Base-by-base conservation (phyloP, 352 stramenopile genomes). In the Globisporangium emineosum region DNA sequence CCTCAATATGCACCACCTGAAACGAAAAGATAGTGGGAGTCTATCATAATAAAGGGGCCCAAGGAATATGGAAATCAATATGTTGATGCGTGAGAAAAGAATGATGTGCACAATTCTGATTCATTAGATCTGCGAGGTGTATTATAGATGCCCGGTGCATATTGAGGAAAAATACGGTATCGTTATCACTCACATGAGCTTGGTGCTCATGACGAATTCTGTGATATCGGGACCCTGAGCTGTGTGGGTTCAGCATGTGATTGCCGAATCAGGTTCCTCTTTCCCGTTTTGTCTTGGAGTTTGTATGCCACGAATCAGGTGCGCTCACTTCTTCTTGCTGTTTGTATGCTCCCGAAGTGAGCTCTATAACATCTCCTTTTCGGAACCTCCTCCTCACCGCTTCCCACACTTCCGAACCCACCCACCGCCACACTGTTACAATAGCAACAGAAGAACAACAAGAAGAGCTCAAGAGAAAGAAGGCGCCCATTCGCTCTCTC, bases 281-380 rank as follows among this genome's bases (percentile, higher is more conserved):
- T 56, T 56, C 27, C 15, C n/a, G 25, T 56, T 56, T 56, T 25
- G 8, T 56, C 27, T 29, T 33, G 25, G 47, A 40, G 3, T 30
- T 19, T 56, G 32, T 32, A 54, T 21, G 43, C 25, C 27, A 23
- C 27, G 13, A 57, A 43, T 57, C 51, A 57, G 19, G 51, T 57
- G 17, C 29, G 25, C 4, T 25, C 51, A 32, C 51, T n/a, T 43
- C 10, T 3, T 42, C 19, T 42, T 57, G 51, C 17, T 17, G n/a
- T 27, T 25, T 29, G 51, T 57, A 57, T 57, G 29, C 37, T n/a
- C 3, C 7, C 27, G 21, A n/a, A 25, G 9, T 40, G 29, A 8
- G 51, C 51, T 57, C 51, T 57, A 57, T 57, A 57, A 57, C 51
- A 57, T 57, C 51, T 57, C 30, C 8, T 29, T 29, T 40, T 57